These are phyloP conservation scores for Solanum tarapatanum DNA, from an alignment of 257 asterid genomes.

Conservation along the genomic window DNA sequence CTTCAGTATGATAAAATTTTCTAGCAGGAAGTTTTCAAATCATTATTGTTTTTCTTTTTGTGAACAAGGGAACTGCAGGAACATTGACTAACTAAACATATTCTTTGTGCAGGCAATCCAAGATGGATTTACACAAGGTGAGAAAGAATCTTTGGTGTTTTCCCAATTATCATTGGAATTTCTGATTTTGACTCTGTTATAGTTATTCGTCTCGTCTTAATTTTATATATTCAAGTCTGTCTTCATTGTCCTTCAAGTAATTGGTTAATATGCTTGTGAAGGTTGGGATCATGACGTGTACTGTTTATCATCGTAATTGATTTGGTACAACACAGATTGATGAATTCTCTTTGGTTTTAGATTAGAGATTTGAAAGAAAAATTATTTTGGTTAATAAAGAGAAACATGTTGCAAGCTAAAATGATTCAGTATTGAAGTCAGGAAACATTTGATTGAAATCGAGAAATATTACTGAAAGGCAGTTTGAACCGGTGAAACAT, in stretches of 20 bases:
- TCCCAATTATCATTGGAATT: background rate
- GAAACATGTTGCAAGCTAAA: background rate
- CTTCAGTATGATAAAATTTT: background rate
- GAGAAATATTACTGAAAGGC: no score
- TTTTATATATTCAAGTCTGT: background rate
- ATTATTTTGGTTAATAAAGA: background rate
- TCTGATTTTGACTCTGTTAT: background rate
- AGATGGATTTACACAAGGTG: slow-evolving; percentile 1
- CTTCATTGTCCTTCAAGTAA: background rate
- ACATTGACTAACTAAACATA: background rate
- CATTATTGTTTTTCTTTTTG: background rate
- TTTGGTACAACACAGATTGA: background rate
- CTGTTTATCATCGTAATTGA: background rate
- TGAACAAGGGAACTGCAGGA: background rate
- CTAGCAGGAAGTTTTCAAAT: background rate
- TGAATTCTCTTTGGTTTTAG: background rate
- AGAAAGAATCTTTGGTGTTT: background rate
- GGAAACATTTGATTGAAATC: background rate
- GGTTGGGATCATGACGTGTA: background rate
- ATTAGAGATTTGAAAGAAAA: background rate
- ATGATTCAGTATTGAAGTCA: background rate
- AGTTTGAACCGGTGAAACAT: no score
- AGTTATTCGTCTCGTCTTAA: background rate
- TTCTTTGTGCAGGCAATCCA: background rate
- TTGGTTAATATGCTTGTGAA: background rate